These are phyloP conservation scores for Saccharomycopsis selenospora DNA, from an alignment of 805 yeast species.

Conservation along the genomic window DNA sequence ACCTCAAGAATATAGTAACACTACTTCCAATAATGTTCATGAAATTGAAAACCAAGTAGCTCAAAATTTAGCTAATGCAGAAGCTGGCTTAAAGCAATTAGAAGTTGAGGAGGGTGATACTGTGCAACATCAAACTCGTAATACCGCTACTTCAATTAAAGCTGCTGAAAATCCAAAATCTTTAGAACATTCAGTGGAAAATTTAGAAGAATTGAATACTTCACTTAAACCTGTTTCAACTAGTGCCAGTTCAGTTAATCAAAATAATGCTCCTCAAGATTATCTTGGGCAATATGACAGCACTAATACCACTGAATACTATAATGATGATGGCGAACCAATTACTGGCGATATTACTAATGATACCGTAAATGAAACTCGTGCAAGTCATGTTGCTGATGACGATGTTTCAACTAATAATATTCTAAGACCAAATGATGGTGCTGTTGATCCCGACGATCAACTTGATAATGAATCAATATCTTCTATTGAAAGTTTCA, in stretches of 20 bases:
- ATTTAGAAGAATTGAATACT: background rate
- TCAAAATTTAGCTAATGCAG: conserved; percentile 25
- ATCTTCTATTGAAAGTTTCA: conserved; percentile 70
- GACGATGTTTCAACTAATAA: conserved; percentile 11
- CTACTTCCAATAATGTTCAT: conserved; percentile 5
- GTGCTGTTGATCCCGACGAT: conserved; percentile 12
- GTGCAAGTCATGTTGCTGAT: background rate
- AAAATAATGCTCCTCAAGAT: background rate
- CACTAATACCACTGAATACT: conserved; percentile 5
- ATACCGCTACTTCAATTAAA: background rate
- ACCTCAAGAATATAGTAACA: conserved; percentile 7
- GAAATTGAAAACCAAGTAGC: conserved; percentile 22
- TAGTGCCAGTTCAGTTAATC: background rate
- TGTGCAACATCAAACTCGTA: conserved; percentile 8
- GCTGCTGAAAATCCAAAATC: background rate
- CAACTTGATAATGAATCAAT: conserved; percentile 34
- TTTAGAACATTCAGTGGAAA: background rate
- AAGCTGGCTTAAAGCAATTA: conserved; percentile 22
- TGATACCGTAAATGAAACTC: conserved; percentile 1
- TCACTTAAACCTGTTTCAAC: background rate
- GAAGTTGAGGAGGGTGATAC: conserved; percentile 25
- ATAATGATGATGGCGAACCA: conserved; percentile 1
- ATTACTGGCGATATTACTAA: background rate
- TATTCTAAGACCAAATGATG: conserved; percentile 21
- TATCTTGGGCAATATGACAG: background rate